Conservation (phyloP, 495 filamentous ascomycete genomes). For the Aspergillus egyptiacus region DNA sequence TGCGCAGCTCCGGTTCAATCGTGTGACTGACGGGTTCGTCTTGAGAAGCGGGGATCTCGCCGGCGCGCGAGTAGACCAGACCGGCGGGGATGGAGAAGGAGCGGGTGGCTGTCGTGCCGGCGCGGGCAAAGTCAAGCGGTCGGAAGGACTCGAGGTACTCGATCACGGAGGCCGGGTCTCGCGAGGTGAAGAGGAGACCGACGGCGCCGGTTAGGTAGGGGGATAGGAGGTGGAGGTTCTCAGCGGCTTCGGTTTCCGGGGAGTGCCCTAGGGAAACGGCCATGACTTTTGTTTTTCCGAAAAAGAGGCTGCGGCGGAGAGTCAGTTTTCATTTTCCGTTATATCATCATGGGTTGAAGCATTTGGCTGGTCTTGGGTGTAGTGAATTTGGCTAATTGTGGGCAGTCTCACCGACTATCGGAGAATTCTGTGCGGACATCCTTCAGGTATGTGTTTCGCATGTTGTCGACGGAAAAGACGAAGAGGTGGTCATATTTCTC, state of each 20-base stretch:
- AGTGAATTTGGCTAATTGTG: too few relatives aligned
- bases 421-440: conserved; percentile 76
- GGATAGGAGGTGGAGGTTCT: conserved; percentile 62
- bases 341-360: too few relatives aligned
- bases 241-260: conserved; percentile 68
- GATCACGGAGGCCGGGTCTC: conserved; percentile 53
- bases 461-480: conserved; percentile 92
- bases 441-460: conserved; percentile 97
- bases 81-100: conserved; percentile 74
- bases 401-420: conserved; percentile 66
- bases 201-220: conserved; percentile 73
- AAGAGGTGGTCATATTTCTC: conserved; percentile 84
- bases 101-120: conserved; percentile 67
- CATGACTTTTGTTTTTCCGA: conserved; percentile 99
- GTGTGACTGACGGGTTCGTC: conserved; percentile 84
- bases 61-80: conserved; percentile 65
- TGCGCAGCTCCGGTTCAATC: conserved; percentile 79
- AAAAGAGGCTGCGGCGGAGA: conserved; percentile 68
- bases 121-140: conserved; percentile 80
- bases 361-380: too few relatives aligned
- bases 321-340: too few relatives aligned
- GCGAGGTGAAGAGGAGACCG: conserved; percentile 85
- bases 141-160: conserved; percentile 62
- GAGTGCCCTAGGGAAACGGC: conserved; percentile 77
- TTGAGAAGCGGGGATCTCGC: conserved; percentile 68